Percentiles rank a stretch among this genome's conserved stretches.
Conservation (phyloP, 805 yeast species). For the Saccharomycopsis selenospora region DNA sequence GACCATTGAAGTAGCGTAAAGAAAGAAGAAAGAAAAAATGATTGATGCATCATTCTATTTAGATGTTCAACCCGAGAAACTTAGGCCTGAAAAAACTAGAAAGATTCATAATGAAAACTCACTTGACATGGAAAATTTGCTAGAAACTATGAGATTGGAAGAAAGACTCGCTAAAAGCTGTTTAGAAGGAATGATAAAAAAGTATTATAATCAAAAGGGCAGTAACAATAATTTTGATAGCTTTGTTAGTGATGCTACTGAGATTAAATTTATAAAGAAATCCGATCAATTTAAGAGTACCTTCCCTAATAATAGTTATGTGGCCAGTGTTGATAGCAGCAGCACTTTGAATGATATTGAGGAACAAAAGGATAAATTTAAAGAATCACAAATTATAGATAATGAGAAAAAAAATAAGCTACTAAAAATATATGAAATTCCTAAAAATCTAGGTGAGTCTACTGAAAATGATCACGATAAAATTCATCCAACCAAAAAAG, state of each 20-base stretch:
- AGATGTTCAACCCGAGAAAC: neutral
- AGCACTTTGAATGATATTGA: slow-evolving; percentile 10
- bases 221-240: neutral
- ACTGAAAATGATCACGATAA: too few relatives aligned
- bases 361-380: neutral
- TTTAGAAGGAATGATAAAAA: slow-evolving; percentile 10
- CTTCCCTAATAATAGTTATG: neutral
- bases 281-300: slow-evolving; percentile 7
- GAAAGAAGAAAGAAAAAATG: too few relatives aligned
- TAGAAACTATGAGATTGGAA: slow-evolving; percentile 11
- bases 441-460: too few relatives aligned
- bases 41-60: neutral
- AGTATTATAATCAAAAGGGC: slow-evolving; percentile 9
- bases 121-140: slow-evolving; percentile 9
- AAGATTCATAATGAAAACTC: neutral
- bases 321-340: slow-evolving; percentile 1
- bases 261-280: slow-evolving; percentile 6
- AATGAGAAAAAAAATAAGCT: slow-evolving; percentile 6
- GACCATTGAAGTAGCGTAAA: too few relatives aligned
- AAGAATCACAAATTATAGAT: slow-evolving; percentile 2
- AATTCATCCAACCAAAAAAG: neutral
- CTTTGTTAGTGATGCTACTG: slow-evolving; percentile 11
- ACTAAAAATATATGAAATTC: slow-evolving; percentile 4
- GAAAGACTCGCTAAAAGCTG: slow-evolving; percentile 15
- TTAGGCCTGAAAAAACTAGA: neutral